Evolutionary conservation across 352 stramenopile genomes (phyloP), one percentile per base, ranked within the genome.

Genomic region (Phytophthora tubulina): DNA sequence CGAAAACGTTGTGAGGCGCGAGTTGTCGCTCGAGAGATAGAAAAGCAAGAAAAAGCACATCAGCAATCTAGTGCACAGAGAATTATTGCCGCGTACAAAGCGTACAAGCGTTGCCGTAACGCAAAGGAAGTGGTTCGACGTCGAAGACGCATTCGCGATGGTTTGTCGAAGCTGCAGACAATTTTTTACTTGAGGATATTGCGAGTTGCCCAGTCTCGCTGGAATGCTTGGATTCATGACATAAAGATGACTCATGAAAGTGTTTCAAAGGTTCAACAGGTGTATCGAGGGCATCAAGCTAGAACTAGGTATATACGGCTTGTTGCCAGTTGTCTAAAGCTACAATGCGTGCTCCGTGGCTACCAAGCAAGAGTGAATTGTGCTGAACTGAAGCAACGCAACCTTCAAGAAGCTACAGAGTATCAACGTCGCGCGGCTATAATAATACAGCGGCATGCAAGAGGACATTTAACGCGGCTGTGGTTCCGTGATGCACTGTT

Each of bases 381-480:
- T 17, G 3, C 27, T 15, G 41, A 17, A 41, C 3, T 58, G 10
- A 46, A 42, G 6, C 51, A 36, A 51, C 2, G 14, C 0, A 53
- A 57, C 35, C 56, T 48, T 32, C 36, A 60, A 53, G 65, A 73
- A 4, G 14, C 8, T 36, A 17, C 6, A 15, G 32, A 15, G 3
- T 11, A 7, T 44, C 46, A 63, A 44, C 46, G 39, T 5, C 15
- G 13, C 41, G 79, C 78, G 2, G 73, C 73, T 17, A 79, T 46
- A 14, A 11, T 13, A 3, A 74, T 89, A 13, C 83, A 91, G 36
- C 45, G 69, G 0, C 42, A 54, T 8, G 41, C 55, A 11, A 70
- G 81, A 13, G 83, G 81, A 0, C 45, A 68, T 9, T 32, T 75
- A 5, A 70, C 68, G 9, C 73, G 81, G 2, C 15, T 32, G 10